A percentile compares a stretch with the other conserved stretches of the same genome.
phyloP scores from a whole-genome alignment of 139 green algal species.

The Dunaliella sp. region DNA sequence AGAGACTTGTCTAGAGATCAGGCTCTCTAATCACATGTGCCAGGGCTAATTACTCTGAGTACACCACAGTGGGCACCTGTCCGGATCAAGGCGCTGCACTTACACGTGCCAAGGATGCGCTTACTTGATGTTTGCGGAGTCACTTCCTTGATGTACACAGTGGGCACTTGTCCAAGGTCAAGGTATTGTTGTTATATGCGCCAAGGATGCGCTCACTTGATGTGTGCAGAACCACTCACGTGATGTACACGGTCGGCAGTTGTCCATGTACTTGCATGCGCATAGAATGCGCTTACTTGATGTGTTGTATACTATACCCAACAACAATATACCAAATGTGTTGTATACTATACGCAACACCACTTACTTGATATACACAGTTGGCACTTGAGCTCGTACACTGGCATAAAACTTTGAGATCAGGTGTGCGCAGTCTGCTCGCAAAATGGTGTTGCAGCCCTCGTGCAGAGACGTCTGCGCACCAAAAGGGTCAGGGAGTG shows the following conservation, averaged over 20 bases:
- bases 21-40: too few relatives aligned
- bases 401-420: conserved; percentile 18
- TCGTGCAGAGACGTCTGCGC: conserved; percentile 74
- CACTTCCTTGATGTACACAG: not conserved
- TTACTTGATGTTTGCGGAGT: too few relatives aligned
- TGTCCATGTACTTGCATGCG: not conserved
- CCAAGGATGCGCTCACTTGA: too few relatives aligned
- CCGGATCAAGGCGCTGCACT: not conserved
- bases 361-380: not conserved
- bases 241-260: not conserved
- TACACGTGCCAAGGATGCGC: not conserved
- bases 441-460: conserved; percentile 88
- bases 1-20: too few relatives aligned
- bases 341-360: not conserved
- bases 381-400: not conserved
- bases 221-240: too few relatives aligned
- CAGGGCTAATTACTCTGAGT: not conserved
- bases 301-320: not conserved
- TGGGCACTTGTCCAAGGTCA: not conserved
- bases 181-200: not conserved
- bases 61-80: not conserved
- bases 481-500: too few relatives aligned
- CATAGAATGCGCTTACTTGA: not conserved
- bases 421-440: conserved; percentile 68
- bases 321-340: too few relatives aligned